Base-by-base conservation (phyloP, 2,329 filamentous ascomycete genomes). In the Aureobasidium sp. region DNA sequence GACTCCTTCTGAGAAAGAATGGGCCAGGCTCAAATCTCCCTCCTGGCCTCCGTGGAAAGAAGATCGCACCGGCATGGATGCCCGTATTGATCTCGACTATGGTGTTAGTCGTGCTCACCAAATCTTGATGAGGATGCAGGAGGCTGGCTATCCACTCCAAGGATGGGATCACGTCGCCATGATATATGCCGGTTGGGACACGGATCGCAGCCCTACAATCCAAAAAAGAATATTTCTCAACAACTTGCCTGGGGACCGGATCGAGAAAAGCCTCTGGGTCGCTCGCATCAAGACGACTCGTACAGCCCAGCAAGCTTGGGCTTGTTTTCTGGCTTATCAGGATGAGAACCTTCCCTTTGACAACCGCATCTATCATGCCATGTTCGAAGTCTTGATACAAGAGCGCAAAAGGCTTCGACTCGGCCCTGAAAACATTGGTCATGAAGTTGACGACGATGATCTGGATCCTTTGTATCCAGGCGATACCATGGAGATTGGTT, bases 31-130 rank as follows among this genome's bases (percentile, higher is more conserved):
- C 25, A 85, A 87, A 73, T 78, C 82, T 3, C 73, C 78, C 9
- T 83, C 82, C 8, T 87, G 85, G 85, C 85, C 85, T 14, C 85
- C 85, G 0, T 87, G 84, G 83, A 86, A 85, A 69, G 79, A 83
- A 67, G 80, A 84, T 50, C 82, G 77, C 59, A 79, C 82, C 16
- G 83, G 82, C 1, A 82, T 86, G 68, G 84, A 87, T 67, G 77
- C 78, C n/a, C 75, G 78, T 14, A 80, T 83, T 60, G 80, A 78
- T 11, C 78, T 79, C 49, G 79, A 83, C 44, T 79, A 82, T 62
- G 82, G 82, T 63, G 75, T 76, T 34, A 85, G 82, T 61, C 79
- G 81, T 61, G 82, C 83, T n/a, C 78, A 78, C 62, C 76, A 79
- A 41, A 79, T 83, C 6, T 69, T 87, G 49, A 71, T 73, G 42